Percentiles rank a stretch among this genome's conserved stretches.
Evolutionary conservation across 805 yeast species (phyloP).

Genomic region (Saccharomyces cerevisiae): DNA sequence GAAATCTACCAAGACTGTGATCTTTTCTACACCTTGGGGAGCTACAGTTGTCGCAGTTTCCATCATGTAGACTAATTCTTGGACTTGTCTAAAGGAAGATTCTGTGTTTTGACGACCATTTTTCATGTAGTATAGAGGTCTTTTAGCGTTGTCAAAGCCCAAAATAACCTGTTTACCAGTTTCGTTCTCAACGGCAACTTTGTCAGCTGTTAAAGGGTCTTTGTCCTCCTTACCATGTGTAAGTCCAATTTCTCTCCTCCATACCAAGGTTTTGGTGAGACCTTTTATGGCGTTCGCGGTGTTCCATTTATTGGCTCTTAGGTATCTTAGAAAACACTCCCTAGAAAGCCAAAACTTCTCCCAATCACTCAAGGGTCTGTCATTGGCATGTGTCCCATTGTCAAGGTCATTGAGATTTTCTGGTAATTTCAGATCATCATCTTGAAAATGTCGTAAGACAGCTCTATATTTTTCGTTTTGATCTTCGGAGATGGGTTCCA

Average conservation of each 20-base stretch:
- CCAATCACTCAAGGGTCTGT: conserved; percentile 28
- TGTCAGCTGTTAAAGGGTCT: conserved; percentile 33
- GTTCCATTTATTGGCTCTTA: conserved; percentile 47
- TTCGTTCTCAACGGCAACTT: conserved; percentile 40
- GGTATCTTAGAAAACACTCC: conserved; percentile 45
- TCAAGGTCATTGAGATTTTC: conserved; percentile 33
- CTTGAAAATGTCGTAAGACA: conserved; percentile 16
- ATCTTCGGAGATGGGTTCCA: conserved; percentile 13
- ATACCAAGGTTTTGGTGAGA: conserved; percentile 39
- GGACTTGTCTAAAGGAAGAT: conserved; percentile 45
- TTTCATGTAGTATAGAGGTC: conserved; percentile 46
- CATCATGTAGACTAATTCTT: conserved; percentile 49
- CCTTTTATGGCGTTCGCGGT: conserved; percentile 36
- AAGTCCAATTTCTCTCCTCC: conserved; percentile 49
- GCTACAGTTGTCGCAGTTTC: conserved; percentile 44
- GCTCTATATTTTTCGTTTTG: conserved; percentile 14
- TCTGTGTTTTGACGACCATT: conserved; percentile 50
- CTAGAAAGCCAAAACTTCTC: conserved; percentile 36
- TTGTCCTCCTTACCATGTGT: conserved; percentile 30
- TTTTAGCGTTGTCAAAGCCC: conserved; percentile 46
- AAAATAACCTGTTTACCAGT: conserved; percentile 48
- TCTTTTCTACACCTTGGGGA: conserved; percentile 52
- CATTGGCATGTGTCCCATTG: conserved; percentile 8
- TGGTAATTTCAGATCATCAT: conserved; percentile 15
- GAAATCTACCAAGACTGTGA: conserved; percentile 49